Percentiles rank a stretch among this genome's conserved stretches.
phyloP scores from a whole-genome alignment of 179 eudicot species.

The Carnegiea gigantea region DNA sequence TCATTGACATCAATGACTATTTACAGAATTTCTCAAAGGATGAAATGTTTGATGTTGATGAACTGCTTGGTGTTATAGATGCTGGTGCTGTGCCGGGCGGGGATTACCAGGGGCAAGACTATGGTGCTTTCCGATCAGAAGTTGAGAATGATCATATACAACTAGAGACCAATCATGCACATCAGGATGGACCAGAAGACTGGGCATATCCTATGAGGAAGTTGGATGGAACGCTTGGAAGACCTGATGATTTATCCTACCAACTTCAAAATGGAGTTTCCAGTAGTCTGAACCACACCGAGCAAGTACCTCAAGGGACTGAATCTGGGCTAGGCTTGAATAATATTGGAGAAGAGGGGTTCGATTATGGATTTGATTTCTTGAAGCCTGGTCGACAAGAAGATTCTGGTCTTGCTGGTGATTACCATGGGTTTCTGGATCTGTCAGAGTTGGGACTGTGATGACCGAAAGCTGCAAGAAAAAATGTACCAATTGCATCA shows the following conservation, averaged over 20 bases:
- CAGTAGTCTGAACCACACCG: background rate
- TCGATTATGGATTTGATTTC: constrained; percentile 20
- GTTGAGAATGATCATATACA: constrained; percentile 23
- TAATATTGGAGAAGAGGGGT: background rate
- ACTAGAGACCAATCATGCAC: constrained; percentile 3
- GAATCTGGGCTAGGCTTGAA: background rate
- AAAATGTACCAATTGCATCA: background rate
- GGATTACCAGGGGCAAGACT: background rate
- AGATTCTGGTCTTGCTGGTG: constrained; percentile 17
- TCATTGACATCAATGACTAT: constrained; percentile 26
- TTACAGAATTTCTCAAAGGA: constrained; percentile 26
- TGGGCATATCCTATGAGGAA: background rate
- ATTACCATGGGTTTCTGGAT: constrained; percentile 19
- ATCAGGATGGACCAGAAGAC: background rate
- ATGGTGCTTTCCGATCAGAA: constrained; percentile 18
- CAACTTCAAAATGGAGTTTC: background rate
- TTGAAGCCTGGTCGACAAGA: constrained; percentile 27
- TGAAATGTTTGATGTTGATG: constrained; percentile 70
- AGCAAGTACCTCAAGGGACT: background rate
- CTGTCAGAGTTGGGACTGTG: constrained; percentile 24
- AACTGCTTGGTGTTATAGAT: constrained; percentile 43
- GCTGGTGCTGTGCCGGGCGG: constrained; percentile 22
- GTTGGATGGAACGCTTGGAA: background rate
- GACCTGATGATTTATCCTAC: background rate
- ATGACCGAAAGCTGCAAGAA: background rate